A percentile compares a stretch with the other conserved stretches of the same genome.
Evolutionary conservation across 2,329 filamentous ascomycete species (phyloP).

Genomic region (Hyphodiscus sp.): DNA sequence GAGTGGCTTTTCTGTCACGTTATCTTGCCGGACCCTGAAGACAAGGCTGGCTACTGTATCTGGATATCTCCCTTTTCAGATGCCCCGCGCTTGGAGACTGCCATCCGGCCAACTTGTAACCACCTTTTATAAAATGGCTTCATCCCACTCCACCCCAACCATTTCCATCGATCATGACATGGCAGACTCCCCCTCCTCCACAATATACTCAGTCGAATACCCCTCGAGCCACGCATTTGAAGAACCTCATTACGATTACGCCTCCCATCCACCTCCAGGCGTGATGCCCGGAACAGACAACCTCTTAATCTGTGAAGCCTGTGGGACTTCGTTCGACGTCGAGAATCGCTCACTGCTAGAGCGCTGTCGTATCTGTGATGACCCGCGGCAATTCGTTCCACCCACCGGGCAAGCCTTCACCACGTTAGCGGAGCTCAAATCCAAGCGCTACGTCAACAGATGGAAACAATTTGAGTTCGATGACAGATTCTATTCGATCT

Average conservation of each 20-base stretch:
- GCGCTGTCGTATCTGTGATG: slow-evolving; percentile 66
- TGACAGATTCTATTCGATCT: slow-evolving; percentile 39
- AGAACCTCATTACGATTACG: slow-evolving; percentile 14
- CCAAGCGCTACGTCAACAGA: slow-evolving; percentile 42
- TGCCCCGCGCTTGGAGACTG: background rate
- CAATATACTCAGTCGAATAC: background rate
- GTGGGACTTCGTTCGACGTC: slow-evolving; percentile 62
- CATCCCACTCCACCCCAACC: background rate
- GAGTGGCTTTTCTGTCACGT: background rate
- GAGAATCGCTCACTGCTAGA: slow-evolving; percentile 41
- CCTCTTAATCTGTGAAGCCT: slow-evolving; percentile 58
- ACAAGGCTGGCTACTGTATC: background rate
- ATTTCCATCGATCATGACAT: too few relatives aligned
- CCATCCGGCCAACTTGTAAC: background rate
- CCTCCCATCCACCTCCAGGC: slow-evolving; percentile 9
- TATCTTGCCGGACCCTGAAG: background rate
- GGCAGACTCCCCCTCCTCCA: background rate
- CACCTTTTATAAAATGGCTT: background rate
- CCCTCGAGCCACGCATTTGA: slow-evolving; percentile 14
- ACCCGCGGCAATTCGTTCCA: slow-evolving; percentile 65
- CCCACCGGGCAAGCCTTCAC: slow-evolving; percentile 59
- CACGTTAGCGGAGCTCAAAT: slow-evolving; percentile 42
- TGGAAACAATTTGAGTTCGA: slow-evolving; percentile 43
- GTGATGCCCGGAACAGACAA: slow-evolving; percentile 18
- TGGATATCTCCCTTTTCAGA: background rate